A percentile compares a stretch with the other conserved stretches of the same genome.
phyloP scores from a whole-genome alignment of 176 grass and related monocot species.

The Ampelocalamus luodianensis region DNA sequence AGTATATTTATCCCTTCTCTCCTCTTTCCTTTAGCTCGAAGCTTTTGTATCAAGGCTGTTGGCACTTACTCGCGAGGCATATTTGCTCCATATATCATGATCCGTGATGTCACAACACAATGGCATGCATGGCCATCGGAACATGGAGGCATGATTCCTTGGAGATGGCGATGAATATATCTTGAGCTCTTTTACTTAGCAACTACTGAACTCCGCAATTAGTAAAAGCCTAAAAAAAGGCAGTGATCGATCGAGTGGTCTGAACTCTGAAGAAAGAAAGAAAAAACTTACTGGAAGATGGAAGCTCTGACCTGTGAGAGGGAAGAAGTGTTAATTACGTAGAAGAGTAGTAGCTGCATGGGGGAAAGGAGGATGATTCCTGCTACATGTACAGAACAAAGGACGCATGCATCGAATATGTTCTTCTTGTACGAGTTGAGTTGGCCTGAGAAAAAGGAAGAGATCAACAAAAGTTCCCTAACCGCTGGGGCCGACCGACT shows the following conservation, averaged over 20 bases:
- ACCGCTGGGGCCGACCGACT: background rate
- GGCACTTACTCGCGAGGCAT: conserved; percentile 46
- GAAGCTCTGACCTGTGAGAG: background rate
- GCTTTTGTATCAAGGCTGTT: conserved; percentile 52
- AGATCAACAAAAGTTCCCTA: conserved; percentile 29
- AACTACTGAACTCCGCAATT: conserved; percentile 6
- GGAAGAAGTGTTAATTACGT: conserved; percentile 29
- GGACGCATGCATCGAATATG: conserved; percentile 46
- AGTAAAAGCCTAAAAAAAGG: conserved; percentile 19
- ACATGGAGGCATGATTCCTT: conserved; percentile 46
- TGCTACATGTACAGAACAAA: conserved; percentile 46
- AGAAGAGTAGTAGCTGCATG: conserved; percentile 34
- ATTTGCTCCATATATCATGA: conserved; percentile 39
- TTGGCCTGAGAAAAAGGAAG: conserved; percentile 29
- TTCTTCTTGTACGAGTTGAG: conserved; percentile 46
- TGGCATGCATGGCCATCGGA: conserved; percentile 18
- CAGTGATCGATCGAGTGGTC: background rate
- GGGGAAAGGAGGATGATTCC: conserved; percentile 20
- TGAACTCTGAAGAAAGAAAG: conserved; percentile 7
- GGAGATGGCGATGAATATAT: conserved; percentile 17
- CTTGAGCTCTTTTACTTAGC: conserved; percentile 22
- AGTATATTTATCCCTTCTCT: conserved; percentile 30
- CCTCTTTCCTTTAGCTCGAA: conserved; percentile 51
- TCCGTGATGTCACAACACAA: conserved; percentile 52
- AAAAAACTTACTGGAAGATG: background rate